phyloP scores from a whole-genome alignment of 495 filamentous ascomycete genomes.

The Aspergillus indologenus region DNA sequence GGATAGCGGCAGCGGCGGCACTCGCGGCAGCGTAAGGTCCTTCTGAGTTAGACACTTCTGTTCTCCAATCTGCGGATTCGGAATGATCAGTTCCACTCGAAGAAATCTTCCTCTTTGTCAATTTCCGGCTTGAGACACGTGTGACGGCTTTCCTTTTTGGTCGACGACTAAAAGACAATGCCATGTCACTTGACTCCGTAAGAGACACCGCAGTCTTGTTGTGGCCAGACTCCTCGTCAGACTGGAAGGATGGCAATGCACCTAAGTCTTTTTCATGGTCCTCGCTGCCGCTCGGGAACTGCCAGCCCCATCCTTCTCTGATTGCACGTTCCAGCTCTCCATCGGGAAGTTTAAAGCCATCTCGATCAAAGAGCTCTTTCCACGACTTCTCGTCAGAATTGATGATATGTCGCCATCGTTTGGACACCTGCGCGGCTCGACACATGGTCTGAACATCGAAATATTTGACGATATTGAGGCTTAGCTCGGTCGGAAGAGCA shows the following conservation, averaged over 20 bases:
- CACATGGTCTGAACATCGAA: constrained; percentile 86
- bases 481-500: constrained; percentile 80
- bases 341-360: constrained; percentile 73
- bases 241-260: constrained; percentile 38
- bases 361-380: constrained; percentile 86
- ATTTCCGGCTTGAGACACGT: constrained; percentile 43
- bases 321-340: constrained; percentile 86
- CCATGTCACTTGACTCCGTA: constrained; percentile 28
- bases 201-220: constrained; percentile 19
- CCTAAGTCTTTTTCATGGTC: constrained; percentile 81
- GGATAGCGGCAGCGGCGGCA: constrained; percentile 74
- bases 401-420: constrained; percentile 84
- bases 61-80: constrained; percentile 44
- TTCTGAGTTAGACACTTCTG: constrained; percentile 50
- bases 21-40: constrained; percentile 84
- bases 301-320: constrained; percentile 98
- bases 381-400: constrained; percentile 92
- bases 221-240: constrained; percentile 46
- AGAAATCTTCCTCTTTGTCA: constrained; percentile 54
- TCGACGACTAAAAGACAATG: constrained; percentile 33
- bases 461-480: constrained; percentile 80
- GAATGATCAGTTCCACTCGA: constrained; percentile 38
- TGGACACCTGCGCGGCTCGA: constrained; percentile 89
- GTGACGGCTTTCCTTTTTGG: constrained; percentile 55
- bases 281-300: constrained; percentile 71